Base-by-base conservation (phyloP, 1,284 basidiomycete species). In the Heliocybe sulcata region DNA sequence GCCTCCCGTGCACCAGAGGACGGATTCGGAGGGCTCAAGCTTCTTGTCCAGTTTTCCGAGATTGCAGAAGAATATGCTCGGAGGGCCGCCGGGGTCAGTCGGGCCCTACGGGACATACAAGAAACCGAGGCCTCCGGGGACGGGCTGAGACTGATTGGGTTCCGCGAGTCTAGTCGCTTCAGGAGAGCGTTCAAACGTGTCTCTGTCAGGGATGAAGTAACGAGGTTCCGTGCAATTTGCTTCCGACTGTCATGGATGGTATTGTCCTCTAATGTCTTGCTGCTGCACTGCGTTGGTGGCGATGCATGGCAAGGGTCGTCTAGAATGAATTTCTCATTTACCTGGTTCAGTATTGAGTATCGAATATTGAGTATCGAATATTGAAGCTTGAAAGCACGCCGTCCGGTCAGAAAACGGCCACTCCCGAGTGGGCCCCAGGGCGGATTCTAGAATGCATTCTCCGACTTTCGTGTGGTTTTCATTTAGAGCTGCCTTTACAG, bases 81-180 rank as follows among this genome's bases (percentile, higher is more conserved):
- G 74, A 29, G 74, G 73, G 4, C 65, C 68, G 23, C 67, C 67
- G 52, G 73, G 75, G n/a, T 73, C 70, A 1, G 74, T 77, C 2
- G 75, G 75, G 3, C 74, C 75, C 23, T 75, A 72, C 56, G 73
- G 75, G 35, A 75, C 74, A 16, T 77, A 68, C 55, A 77, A 76
- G 57, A 65, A 59, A 55, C 48, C 56, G 55, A 26, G 55, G 29
- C 19, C 35, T 19, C 27, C 48, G 20, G 51, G 49, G 27, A 29
- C 50, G 38, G 45, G 45, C 14, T 23, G 51, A 35, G 35, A 52
- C n/a, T 45, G n/a, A 27, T 45, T 27, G 38, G 16, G 38, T 23
- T 23, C 19, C 12, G 23, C n/a, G n/a, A 42, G 25, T 42, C 52
- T 23, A 25, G 35, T 9, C 38, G 23, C 22, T 14, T 20, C 38